Evolutionary conservation across 352 stramenopile species (phyloP).

Genomic region (Halophytophthora batemanensis): DNA sequence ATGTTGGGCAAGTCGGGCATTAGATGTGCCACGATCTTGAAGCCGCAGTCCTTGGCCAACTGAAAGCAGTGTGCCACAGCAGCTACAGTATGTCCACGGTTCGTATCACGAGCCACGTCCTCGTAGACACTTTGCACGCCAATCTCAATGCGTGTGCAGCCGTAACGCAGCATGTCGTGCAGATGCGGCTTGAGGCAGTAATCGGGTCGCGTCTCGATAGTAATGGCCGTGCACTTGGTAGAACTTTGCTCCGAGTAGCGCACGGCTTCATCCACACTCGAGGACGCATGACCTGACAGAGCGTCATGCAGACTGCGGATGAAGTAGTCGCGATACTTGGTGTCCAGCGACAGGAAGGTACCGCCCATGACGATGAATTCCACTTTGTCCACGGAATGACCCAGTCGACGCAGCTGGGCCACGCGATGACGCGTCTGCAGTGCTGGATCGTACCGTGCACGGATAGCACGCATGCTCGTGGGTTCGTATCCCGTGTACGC

Average conservation of each 20-base stretch:
- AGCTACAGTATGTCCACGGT: slow-evolving; percentile 93
- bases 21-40: slow-evolving; percentile 98
- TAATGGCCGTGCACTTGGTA: slow-evolving; percentile 92
- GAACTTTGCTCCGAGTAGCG: slow-evolving; percentile 90
- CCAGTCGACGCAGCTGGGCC: slow-evolving; percentile 81
- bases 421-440: slow-evolving; percentile 92
- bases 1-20: slow-evolving; percentile 98
- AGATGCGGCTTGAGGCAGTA: slow-evolving; percentile 97
- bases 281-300: slow-evolving; percentile 90
- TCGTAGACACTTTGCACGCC: slow-evolving; percentile 97
- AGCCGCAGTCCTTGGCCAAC: slow-evolving; percentile 93
- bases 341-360: slow-evolving; percentile 95
- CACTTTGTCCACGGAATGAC: slow-evolving; percentile 95
- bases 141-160: slow-evolving; percentile 97
- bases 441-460: slow-evolving; percentile 94
- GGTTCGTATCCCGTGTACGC: slow-evolving; percentile 98
- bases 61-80: slow-evolving; percentile 82
- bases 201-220: slow-evolving; percentile 97
- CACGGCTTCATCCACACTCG: slow-evolving; percentile 91
- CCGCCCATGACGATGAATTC: slow-evolving; percentile 99
- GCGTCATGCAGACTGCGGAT: slow-evolving; percentile 96
- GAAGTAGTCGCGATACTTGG: slow-evolving; percentile 95
- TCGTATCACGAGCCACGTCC: slow-evolving; percentile 90
- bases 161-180: slow-evolving; percentile 96
- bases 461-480: slow-evolving; percentile 96